Evolutionary conservation across 805 yeast genomes (phyloP), one percentile per base, ranked within the genome.

Genomic region (Lachancea cidri): DNA sequence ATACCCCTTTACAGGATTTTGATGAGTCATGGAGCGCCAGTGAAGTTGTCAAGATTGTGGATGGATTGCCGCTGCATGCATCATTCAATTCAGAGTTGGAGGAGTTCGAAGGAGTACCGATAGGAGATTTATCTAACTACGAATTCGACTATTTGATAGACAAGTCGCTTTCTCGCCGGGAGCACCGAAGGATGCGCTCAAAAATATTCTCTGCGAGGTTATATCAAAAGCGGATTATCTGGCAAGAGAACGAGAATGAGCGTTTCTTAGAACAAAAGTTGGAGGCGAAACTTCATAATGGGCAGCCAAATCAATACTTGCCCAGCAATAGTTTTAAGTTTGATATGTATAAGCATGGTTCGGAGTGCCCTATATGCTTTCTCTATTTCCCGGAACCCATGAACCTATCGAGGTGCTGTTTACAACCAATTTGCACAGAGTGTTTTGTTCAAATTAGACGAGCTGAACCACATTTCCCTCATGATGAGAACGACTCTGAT

Each of bases 371-470:
- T 7, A 91, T 91, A 49, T 91, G 98, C 58, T 91, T 91, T 59
- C 71, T 93, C 7, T 86, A 74, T 57, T 88, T 82, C 62, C 97
- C 98, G 1, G 71, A 75, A 19, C 76, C 78, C 52, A 63, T 89
- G 46, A 93, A 93, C 65, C 62, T 74, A 39, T 82, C 95, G 6
- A 72, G 95, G 34, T 91, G 98, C 62, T 91, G 98, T 61, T 75
- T 76, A 37, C 98, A 91, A 60, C 89, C 95, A 1, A 88, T 91
- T 16, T 93, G 98, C 65, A 76, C 96, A 2, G 98, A 91, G 64
- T 91, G 98, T 59, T 93, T 91, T 73, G 97, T 91, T 8, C 97
- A 91, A 62, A 88, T 91, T 59, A 87, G 86, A 61, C 74, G 98
- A 39, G 52, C 53, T 0, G 95, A 86, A 8, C 98, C 98, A 0